phyloP scores from a whole-genome alignment of 176 grass and related monocot genomes.

The Hyparrhenia diplandra region DNA sequence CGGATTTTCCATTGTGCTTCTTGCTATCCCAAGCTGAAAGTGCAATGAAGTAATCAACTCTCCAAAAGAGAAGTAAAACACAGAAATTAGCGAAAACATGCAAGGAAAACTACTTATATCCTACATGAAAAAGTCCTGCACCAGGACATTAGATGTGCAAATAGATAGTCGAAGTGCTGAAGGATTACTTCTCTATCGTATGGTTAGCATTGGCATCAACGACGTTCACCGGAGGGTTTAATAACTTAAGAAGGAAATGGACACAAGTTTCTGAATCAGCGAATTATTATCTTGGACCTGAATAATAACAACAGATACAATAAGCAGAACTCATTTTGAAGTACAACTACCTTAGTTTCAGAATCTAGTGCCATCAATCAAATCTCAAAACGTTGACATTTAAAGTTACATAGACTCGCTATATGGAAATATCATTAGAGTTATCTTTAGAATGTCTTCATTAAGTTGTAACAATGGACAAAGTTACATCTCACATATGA shows the following conservation, averaged over 20 bases:
- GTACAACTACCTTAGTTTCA: not conserved
- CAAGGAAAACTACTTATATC: too few relatives aligned
- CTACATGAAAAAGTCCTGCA: too few relatives aligned
- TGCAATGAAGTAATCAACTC: too few relatives aligned
- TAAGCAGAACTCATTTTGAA: too few relatives aligned
- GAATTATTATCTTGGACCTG: conserved; percentile 90
- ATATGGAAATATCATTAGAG: not conserved
- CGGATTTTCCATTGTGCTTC: too few relatives aligned
- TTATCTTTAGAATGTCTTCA: not conserved
- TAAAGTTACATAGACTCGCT: not conserved
- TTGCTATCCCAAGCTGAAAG: too few relatives aligned
- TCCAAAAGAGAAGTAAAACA: too few relatives aligned
- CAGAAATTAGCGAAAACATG: too few relatives aligned
- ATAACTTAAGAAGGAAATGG: conserved; percentile 88
- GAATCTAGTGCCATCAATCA: not conserved
- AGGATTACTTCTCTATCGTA: too few relatives aligned
- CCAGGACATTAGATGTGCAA: too few relatives aligned
- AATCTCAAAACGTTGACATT: not conserved
- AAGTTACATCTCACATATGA: not conserved
- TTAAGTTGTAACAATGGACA: not conserved
- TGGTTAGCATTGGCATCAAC: too few relatives aligned
- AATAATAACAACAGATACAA: conserved; percentile 26
- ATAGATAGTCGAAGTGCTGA: too few relatives aligned
- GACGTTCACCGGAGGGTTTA: conserved; percentile 83
- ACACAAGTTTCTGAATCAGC: conserved; percentile 82